Conservation (phyloP, 768 basidiomycete genomes). For the Podaxis sp. region DNA sequence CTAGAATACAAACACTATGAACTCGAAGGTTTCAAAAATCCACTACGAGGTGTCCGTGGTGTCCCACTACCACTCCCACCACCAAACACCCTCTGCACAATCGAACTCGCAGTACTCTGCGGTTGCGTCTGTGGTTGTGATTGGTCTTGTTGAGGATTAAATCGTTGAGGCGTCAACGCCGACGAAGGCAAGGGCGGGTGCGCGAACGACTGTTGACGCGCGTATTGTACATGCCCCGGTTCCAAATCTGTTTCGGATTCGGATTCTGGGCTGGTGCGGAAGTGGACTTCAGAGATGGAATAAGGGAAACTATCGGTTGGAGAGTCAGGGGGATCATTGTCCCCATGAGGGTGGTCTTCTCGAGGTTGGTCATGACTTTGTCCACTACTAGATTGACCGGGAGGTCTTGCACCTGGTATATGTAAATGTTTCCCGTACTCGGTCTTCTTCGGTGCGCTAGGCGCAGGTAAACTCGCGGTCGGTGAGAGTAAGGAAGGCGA, state of each 20-base stretch:
- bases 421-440: background rate
- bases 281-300: slow-evolving; percentile 54
- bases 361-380: slow-evolving; percentile 1
- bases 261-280: slow-evolving; percentile 41
- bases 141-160: slow-evolving; percentile 4
- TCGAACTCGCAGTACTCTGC: background rate
- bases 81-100: slow-evolving; percentile 13
- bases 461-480: background rate
- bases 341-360: slow-evolving; percentile 8
- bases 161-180: slow-evolving; percentile 11
- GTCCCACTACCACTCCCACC: slow-evolving; percentile 1
- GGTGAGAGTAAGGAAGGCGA: slow-evolving; percentile 13
- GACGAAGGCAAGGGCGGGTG: slow-evolving; percentile 12
- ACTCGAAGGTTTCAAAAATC: background rate
- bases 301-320: slow-evolving; percentile 59
- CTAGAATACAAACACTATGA: background rate
- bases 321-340: slow-evolving; percentile 36
- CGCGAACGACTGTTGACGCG: background rate
- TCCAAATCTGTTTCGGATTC: slow-evolving; percentile 1
- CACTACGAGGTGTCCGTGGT: slow-evolving; percentile 5
- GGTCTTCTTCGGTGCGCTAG: background rate
- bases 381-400: slow-evolving; percentile 1
- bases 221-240: slow-evolving; percentile 3
- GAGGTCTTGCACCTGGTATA: background rate
- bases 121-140: slow-evolving; percentile 3